Evolutionary conservation across 805 yeast genomes (phyloP).

Genomic region (Alloascoidea hylecoeti): DNA sequence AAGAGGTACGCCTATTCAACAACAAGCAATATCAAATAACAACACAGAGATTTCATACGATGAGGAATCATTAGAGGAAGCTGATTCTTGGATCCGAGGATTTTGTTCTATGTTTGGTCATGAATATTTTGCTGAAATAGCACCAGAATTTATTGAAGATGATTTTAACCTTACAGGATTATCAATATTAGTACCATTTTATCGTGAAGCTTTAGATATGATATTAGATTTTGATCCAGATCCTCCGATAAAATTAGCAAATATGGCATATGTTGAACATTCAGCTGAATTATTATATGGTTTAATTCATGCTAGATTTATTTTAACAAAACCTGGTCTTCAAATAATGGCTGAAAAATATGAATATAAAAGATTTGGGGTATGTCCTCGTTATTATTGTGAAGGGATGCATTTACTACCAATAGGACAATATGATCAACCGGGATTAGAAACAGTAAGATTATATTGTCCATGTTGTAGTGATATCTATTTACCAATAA

Average conservation of each 20-base stretch:
- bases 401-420: conserved; percentile 86
- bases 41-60: conserved; percentile 5
- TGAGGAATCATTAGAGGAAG: conserved; percentile 27
- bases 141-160: conserved; percentile 88
- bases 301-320: conserved; percentile 83
- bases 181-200: conserved; percentile 73
- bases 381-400: conserved; percentile 83
- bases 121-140: conserved; percentile 85
- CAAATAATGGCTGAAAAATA: conserved; percentile 82
- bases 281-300: conserved; percentile 91
- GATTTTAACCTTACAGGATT: conserved; percentile 93
- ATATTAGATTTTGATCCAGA: conserved; percentile 74
- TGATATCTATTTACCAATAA: conserved; percentile 79
- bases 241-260: conserved; percentile 40
- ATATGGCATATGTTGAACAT: conserved; percentile 68
- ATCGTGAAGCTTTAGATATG: conserved; percentile 82
- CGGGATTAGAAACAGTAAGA: conserved; percentile 86
- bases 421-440: conserved; percentile 79
- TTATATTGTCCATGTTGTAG: conserved; percentile 91
- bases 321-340: conserved; percentile 78
- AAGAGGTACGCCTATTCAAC: too few relatives aligned
- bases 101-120: conserved; percentile 72
- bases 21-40: too few relatives aligned
- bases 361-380: conserved; percentile 79
- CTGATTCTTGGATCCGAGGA: conserved; percentile 71